Base-by-base conservation (phyloP, 1,284 basidiomycete species). In the Cryptococcus sp. region DNA sequence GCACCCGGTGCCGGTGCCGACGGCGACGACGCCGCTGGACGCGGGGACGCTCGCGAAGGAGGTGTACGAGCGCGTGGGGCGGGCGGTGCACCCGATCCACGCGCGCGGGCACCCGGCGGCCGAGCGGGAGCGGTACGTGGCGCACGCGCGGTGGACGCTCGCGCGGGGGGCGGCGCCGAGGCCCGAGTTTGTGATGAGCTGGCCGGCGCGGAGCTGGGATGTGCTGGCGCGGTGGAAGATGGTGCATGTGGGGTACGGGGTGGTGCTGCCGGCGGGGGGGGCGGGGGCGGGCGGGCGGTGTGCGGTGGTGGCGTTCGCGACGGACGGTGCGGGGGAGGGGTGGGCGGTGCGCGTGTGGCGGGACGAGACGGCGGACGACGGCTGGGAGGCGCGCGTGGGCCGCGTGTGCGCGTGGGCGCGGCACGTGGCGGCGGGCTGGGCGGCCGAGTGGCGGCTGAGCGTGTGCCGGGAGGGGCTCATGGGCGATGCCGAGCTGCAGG, bases 201-300 rank as follows among this genome's bases (percentile, higher is more conserved):
- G 70, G 69, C 71, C 73, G 13, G 50, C 69, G 38, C 50, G 59
- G 37, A 68, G 59, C 18, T 74, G 70, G 56, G 73, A 76, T 57
- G 65, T 73, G 18, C 50, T 76, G 46, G 68, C 66, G 43, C 63
- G 63, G 43, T 67, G 69, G 64, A 59, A 68, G 36, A 48, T 57
- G 3, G 54, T 70, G 3, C 71, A 73, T 52, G 62, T 46, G 15
- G 60, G 62, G 1, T 76, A 73, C 55, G 55, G 55, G 2, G 59
- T 44, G 20, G 37, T 50, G 12, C 20, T 20, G 13, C 15, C 48
- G 15, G 51, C n/a, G 37, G 45, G 8, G 50, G 55, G 2, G 20
- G 46, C 3, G 58, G 45, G 2, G 28, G 9, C 28, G 9, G 28
- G 28, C 5, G 28, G 28, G 28, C 28, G 28, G 9, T 4, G 5